Evolutionary conservation across 352 stramenopile species (phyloP), one percentile per base, ranked within the genome.

Genomic region (Pythium scleroteichum): DNA sequence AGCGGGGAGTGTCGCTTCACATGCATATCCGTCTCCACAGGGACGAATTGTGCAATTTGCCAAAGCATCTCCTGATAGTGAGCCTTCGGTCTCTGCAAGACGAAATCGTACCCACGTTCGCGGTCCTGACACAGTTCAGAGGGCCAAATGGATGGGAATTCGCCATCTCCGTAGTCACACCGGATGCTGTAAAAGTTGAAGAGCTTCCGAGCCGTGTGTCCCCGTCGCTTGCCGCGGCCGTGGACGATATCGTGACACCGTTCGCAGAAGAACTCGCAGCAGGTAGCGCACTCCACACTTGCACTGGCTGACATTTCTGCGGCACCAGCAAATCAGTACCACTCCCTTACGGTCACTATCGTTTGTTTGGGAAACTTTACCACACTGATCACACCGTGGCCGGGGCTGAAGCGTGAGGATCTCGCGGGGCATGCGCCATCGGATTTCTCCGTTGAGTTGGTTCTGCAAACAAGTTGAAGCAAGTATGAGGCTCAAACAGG

Each of bases 101-200:
- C 71, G 38, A 94, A 92, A 55, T 94, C 76, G 60, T 89, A 94
- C 6, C 79, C 76, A 2, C 82, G 74, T 1, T 48, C 58, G 10
- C 68, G 65, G 65, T 96, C 92, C 56, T 97, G 89, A 8, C 84
- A 59, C 7, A 94, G 86, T 49, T 98, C 92, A 0, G 86, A 86
- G 10, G 88, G 92, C 92, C 92, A 98, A 26, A 81, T 73, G 12
- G 86, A 96, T 14, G 90, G 89, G 53, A 97, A 97, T 9, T 88
- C 83, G 24, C 89, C 90, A 56, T 97, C 87, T 53, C 87, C 87
- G 47, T 96, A 97, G 66, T 98, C 93, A 40, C 94, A 81, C n/a
- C 93, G 82, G 24, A 82, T 82, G 24, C 79, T 86, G 64, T 97
- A 98, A 57, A 79, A 97, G 75, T 98, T 92, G 73, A 96, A 98